Evolutionary conservation across 1,284 basidiomycete genomes (phyloP).

Genomic region (Trichosporon asahii): DNA sequence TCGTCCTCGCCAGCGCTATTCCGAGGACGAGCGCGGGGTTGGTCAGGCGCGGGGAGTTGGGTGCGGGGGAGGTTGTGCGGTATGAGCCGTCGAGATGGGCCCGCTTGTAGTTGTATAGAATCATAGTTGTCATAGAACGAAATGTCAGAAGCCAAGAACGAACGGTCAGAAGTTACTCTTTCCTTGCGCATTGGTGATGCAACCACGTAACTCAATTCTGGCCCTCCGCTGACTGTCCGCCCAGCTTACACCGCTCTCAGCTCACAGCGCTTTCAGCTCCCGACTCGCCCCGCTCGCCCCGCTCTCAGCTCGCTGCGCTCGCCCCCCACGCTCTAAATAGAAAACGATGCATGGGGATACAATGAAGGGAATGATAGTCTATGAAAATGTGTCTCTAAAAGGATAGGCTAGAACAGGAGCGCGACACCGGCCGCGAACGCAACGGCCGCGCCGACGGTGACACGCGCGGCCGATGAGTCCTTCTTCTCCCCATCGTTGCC

Average conservation of each 20-base stretch:
- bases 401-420: neutral
- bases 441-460: neutral
- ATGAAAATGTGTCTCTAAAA: neutral
- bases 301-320: neutral
- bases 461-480: neutral
- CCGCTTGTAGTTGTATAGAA: neutral
- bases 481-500: neutral
- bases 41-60: neutral
- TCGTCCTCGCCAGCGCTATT: neutral
- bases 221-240: too few species aligned
- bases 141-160: too few species aligned
- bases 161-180: too few species aligned
- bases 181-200: too few species aligned
- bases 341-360: neutral
- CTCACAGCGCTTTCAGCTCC: too few species aligned
- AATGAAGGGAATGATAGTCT: neutral
- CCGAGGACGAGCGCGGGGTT: neutral
- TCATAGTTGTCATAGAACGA: too few species aligned
- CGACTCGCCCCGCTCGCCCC: too few species aligned
- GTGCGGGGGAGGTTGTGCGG: neutral
- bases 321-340: neutral
- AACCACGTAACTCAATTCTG: too few species aligned
- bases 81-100: neutral
- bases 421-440: neutral
- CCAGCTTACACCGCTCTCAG: too few species aligned